These are phyloP conservation scores for Aspergillus aculeatus DNA, from an alignment of 2,329 filamentous ascomycete genomes.

Conservation along the genomic window DNA sequence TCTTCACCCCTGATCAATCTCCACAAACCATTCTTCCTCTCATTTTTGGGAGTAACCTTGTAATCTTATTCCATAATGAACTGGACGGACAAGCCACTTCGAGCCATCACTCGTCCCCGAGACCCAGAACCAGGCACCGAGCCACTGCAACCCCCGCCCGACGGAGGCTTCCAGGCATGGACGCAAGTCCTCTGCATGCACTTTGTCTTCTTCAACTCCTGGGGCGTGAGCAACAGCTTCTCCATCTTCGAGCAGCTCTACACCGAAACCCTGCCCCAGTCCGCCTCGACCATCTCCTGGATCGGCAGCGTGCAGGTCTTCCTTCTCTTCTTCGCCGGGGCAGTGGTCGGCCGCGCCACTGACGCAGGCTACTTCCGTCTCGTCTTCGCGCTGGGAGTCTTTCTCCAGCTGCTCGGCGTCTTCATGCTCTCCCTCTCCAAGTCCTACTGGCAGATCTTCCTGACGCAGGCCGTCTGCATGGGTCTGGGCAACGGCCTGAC, in stretches of 20 bases:
- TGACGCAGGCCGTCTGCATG: slow-evolving; percentile 45
- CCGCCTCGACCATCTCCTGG: slow-evolving; percentile 45
- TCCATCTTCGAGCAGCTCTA: slow-evolving; percentile 50
- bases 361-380: slow-evolving; percentile 43
- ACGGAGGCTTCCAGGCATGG: slow-evolving; percentile 34
- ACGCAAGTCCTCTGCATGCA: slow-evolving; percentile 31
- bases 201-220: slow-evolving; percentile 29
- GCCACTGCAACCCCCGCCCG: slow-evolving; percentile 32
- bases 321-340: slow-evolving; percentile 44
- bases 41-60: too few relatives aligned
- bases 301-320: slow-evolving; percentile 49
- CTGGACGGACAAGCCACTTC: too few relatives aligned
- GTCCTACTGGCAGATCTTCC: slow-evolving; percentile 50
- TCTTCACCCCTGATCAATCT: too few relatives aligned
- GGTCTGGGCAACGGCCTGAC: slow-evolving; percentile 45
- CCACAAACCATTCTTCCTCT: too few relatives aligned
- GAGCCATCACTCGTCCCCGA: too few relatives aligned
- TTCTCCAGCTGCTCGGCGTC: slow-evolving; percentile 42
- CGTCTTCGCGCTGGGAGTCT: slow-evolving; percentile 23
- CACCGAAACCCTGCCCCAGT: slow-evolving; percentile 28
- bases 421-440: slow-evolving; percentile 46
- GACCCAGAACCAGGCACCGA: too few relatives aligned
- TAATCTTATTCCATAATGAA: too few relatives aligned
- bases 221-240: slow-evolving; percentile 33
- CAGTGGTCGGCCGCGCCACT: slow-evolving; percentile 39